A percentile compares a stretch with the other conserved stretches of the same genome.
Evolutionary conservation across 139 green algal species (phyloP).

Genomic region (Pleodorina starrii): DNA sequence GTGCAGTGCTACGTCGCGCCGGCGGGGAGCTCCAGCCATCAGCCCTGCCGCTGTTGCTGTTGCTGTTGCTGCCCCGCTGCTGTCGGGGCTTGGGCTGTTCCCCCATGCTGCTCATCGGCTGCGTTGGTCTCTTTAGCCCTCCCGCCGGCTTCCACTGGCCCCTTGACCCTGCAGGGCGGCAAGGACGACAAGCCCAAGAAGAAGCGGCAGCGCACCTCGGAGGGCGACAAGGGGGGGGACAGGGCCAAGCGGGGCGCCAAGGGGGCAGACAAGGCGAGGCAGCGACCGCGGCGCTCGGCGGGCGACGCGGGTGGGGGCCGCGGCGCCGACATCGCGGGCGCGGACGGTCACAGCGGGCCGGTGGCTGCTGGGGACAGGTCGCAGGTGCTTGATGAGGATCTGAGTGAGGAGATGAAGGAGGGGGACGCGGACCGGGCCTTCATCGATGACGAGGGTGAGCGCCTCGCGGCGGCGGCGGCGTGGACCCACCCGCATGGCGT

Average conservation of each 20-base stretch:
- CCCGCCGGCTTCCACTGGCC: too few relatives aligned
- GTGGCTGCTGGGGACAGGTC: slow-evolving; percentile 5
- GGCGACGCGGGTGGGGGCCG: background rate
- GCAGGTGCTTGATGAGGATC: slow-evolving; percentile 17
- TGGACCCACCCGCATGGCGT: too few relatives aligned
- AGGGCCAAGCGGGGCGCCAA: slow-evolving; percentile 8
- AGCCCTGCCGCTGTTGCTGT: too few relatives aligned
- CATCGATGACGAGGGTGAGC: slow-evolving; percentile 49
- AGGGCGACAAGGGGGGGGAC: slow-evolving; percentile 20
- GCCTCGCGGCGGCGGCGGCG: too few relatives aligned
- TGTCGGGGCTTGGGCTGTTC: too few relatives aligned
- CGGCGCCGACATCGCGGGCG: background rate
- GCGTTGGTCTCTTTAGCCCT: too few relatives aligned
- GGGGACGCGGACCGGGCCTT: slow-evolving; percentile 19
- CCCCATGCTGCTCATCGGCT: too few relatives aligned
- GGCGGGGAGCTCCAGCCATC: too few relatives aligned
- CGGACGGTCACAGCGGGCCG: background rate
- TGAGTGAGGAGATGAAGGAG: slow-evolving; percentile 39
- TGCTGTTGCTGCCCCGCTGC: too few relatives aligned
- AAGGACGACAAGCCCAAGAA: slow-evolving; percentile 47
- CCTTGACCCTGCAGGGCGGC: slow-evolving; percentile 5
- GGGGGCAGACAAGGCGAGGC: background rate
- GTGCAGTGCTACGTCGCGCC: too few relatives aligned
- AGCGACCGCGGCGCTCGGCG: background rate
- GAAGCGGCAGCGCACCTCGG: slow-evolving; percentile 36